Evolutionary conservation across 208 protist species (phyloP).

Genomic region (Kentomonas sorsogonicus): DNA sequence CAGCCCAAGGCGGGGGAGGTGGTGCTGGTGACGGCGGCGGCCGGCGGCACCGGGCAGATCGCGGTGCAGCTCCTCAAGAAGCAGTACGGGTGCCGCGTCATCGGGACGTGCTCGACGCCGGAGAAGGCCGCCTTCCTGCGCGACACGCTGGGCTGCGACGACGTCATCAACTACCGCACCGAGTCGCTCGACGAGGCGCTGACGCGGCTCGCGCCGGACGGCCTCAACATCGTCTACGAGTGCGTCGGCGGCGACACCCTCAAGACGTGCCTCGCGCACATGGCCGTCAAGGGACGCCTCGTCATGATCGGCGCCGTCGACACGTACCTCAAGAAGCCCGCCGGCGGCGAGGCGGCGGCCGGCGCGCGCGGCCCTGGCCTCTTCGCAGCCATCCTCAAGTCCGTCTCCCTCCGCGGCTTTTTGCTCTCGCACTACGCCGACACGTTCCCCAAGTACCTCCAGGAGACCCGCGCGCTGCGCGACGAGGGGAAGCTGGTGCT

Average conservation of each 20-base stretch:
- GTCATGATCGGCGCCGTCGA: constrained; percentile 43
- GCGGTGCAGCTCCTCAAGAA: constrained; percentile 62
- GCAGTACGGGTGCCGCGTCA: constrained; percentile 39
- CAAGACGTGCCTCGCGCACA: constrained; percentile 55
- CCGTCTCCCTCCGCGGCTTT: constrained; percentile 27
- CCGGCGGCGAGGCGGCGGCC: constrained; percentile 15
- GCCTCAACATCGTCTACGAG: constrained; percentile 52
- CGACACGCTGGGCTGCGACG: constrained; percentile 45
- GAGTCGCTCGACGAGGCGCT: constrained; percentile 26
- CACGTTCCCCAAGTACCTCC: constrained; percentile 20
- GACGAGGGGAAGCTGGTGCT: constrained; percentile 16
- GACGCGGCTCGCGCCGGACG: constrained; percentile 22
- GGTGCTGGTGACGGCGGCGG: constrained; percentile 52
- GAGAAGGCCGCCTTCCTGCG: constrained; percentile 45
- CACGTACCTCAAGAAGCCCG: constrained; percentile 23
- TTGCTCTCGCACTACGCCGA: constrained; percentile 22
- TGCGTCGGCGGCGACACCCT: constrained; percentile 52
- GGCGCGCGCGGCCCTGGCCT: constrained; percentile 11
- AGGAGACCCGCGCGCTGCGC: constrained; percentile 14
- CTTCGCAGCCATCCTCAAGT: constrained; percentile 10
- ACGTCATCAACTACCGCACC: constrained; percentile 43
- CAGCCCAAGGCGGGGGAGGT: constrained; percentile 26
- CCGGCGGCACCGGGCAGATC: constrained; percentile 49
- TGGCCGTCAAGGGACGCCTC: constrained; percentile 28
- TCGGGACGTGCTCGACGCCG: constrained; percentile 46